A percentile compares a stretch with the other conserved stretches of the same genome.
Evolutionary conservation across 108 stramenopile genomes (phyloP).

Genomic region (Cyclotella sp.): DNA sequence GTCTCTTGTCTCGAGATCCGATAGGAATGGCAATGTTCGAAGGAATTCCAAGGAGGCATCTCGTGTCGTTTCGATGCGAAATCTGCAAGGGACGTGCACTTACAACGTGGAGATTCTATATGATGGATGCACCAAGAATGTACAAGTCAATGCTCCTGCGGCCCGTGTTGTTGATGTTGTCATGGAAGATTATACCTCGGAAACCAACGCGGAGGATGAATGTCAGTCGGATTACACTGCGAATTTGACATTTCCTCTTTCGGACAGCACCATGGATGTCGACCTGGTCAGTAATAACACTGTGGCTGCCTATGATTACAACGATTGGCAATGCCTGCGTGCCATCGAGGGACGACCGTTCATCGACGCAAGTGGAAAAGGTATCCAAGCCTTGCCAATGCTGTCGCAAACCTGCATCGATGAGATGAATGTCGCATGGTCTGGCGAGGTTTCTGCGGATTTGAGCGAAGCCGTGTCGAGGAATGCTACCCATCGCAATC

Average conservation of each 20-base stretch:
- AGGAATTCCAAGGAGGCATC: not conserved
- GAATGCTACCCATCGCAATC: constrained; percentile 16
- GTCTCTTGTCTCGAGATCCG: constrained; percentile 4
- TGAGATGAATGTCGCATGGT: not conserved
- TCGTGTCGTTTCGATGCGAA: not conserved
- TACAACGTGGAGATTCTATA: constrained; percentile 49
- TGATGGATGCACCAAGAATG: constrained; percentile 33
- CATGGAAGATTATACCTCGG: constrained; percentile 18
- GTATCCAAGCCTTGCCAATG: constrained; percentile 37
- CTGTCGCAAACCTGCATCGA: not conserved
- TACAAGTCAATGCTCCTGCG: constrained; percentile 25
- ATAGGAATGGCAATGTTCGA: not conserved
- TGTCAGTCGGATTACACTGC: constrained; percentile 22
- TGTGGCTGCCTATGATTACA: not conserved
- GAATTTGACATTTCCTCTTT: constrained; percentile 32
- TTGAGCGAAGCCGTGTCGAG: not conserved
- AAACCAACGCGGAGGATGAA: constrained; percentile 10
- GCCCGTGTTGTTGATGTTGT: constrained; percentile 30
- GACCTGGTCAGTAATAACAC: constrained; percentile 18
- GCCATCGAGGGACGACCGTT: constrained; percentile 55
- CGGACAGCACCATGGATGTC: not conserved
- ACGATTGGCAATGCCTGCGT: constrained; percentile 9
- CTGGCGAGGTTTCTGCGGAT: not conserved
- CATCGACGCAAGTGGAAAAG: constrained; percentile 45
- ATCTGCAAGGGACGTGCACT: constrained; percentile 28